Base-by-base conservation (phyloP, 257 asterid species). In the Penstemon davidsonii region DNA sequence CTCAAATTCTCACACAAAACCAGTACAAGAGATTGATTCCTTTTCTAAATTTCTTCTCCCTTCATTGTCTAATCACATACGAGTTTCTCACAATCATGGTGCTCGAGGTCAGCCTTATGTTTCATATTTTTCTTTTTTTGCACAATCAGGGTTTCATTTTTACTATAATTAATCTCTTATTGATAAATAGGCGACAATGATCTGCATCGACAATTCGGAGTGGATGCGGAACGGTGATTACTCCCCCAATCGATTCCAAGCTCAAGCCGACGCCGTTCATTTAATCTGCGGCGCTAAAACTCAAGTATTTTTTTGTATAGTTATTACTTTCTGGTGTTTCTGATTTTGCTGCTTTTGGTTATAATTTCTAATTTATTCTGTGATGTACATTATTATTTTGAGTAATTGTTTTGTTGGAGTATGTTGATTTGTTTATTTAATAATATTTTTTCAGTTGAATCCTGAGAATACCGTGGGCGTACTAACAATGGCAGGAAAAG, bases 151-250 rank as follows among this genome's bases (percentile, higher is more conserved):
- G 73, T 69, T 73, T 36, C 11, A 39, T 9, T 41, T 8, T 64
- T 10, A 10, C 65, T 12, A 4, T 42, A 36, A 51, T 69, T 49
- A 62, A 42, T 63, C 15, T 39, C 60, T 72, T 60, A 2, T 13
- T 7, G 62, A 56, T n/a, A 40, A 55, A 61, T 65, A 93, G 97
- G 95, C 97, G 52, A 93, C 99, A 41, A 91, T 91, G 94, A 94
- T 94, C 82, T 94, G 97, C 80, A 81, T 94, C 80, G 99, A 94
- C 81, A 83, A 94, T 73, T 94, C 99, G 49, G 99, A 94, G 71
- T 91, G 97, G 97, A 91, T 91, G 99, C 85, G 97, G 56, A 94
- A 91, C 74, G 97, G 97, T 0, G 99, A 94, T 82, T 94, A 94
- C 79, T 77, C 96, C 33, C 97, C 96, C 44, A 87, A 68, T 73